Conservation (phyloP, 2,329 filamentous ascomycete genomes). For the Cladosporium velox region DNA sequence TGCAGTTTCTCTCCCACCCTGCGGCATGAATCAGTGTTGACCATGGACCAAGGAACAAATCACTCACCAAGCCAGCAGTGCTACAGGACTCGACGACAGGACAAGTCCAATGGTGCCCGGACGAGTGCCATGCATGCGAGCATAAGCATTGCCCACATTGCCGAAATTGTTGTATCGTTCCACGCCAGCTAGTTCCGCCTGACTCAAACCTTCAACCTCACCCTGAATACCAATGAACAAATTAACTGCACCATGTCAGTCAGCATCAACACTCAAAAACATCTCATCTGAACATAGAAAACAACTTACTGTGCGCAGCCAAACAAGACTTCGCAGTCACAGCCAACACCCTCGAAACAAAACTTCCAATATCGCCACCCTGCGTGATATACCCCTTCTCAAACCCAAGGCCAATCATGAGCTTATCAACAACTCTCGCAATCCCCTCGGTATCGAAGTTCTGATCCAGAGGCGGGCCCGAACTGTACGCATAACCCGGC, state of each 20-base stretch:
- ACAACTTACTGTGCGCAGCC: slow-evolving; percentile 38
- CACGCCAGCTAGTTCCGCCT: slow-evolving; percentile 30
- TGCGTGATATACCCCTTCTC: slow-evolving; percentile 55
- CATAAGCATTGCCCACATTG: slow-evolving; percentile 52
- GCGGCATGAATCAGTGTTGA: not conserved
- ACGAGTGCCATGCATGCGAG: slow-evolving; percentile 54
- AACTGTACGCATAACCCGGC: slow-evolving; percentile 57
- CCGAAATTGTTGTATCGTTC: slow-evolving; percentile 29
- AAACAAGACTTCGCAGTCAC: slow-evolving; percentile 50
- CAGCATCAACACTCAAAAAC: not conserved
- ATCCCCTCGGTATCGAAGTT: slow-evolving; percentile 47
- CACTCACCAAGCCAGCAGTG: slow-evolving; percentile 55
- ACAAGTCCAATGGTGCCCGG: slow-evolving; percentile 60
- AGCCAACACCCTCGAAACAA: slow-evolving; percentile 48
- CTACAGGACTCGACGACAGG: slow-evolving; percentile 56
- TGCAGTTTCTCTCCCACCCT: slow-evolving; percentile 61
- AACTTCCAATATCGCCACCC: slow-evolving; percentile 59
- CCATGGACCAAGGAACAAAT: no score
- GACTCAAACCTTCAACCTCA: slow-evolving; percentile 23
- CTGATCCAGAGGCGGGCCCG: slow-evolving; percentile 48
- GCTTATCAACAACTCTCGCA: slow-evolving; percentile 50
- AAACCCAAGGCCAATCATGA: slow-evolving; percentile 59
- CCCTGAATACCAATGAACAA: slow-evolving; percentile 25
- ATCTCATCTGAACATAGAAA: not conserved
- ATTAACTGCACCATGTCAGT: slow-evolving; percentile 18